Evolutionary conservation across 208 protist genomes (phyloP), one percentile per base, ranked within the genome.

Genomic region (Blastocrithidia nonstop): DNA sequence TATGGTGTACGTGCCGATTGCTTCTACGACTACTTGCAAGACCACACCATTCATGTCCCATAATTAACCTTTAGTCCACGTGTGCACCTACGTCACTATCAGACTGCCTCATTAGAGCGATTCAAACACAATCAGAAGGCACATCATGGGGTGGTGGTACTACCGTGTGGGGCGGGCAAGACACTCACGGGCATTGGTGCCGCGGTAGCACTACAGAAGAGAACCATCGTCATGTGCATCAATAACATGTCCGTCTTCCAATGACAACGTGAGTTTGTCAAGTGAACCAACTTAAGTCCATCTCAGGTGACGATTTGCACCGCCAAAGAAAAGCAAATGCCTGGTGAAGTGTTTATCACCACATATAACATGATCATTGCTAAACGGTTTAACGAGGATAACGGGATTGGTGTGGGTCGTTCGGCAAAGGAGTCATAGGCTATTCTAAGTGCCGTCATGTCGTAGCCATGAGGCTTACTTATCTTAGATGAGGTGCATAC

Each of bases 161-260:
- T 99, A 4, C 97, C 98, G 17, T 99, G 98, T 68, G 98, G 98
- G 19, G 95, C 96, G 2, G 98, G 98, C 33, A 99, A 99, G 69
- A 99, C 98, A 11, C 80, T 99, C 6, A 96, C 97, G 8, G 98
- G 97, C n/a, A 97, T 99, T 40, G 95, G 92, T 3, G 95, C 95
- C 0, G 79, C 86, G 1, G 69, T 62, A 19, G 96, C 82, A 4
- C 63, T 99, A 41, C 89, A 96, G 46, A 96, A 97, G 51, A 65
- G 71, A 8, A 94, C 85, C 0, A 73, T 98, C 5, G 88, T 98
- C 23, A 80, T 97, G 57, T 98, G 89, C 57, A 95, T 94, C 47
- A 93, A 92, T 54, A 70, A 78, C 48, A 93, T 97, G 55, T 94
- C 96, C 8, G 94, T 98, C 0, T 83, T 96, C 22, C 97, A 99